Evolutionary conservation across 2,329 filamentous ascomycete genomes (phyloP).

Genomic region (Exophiala sideris): DNA sequence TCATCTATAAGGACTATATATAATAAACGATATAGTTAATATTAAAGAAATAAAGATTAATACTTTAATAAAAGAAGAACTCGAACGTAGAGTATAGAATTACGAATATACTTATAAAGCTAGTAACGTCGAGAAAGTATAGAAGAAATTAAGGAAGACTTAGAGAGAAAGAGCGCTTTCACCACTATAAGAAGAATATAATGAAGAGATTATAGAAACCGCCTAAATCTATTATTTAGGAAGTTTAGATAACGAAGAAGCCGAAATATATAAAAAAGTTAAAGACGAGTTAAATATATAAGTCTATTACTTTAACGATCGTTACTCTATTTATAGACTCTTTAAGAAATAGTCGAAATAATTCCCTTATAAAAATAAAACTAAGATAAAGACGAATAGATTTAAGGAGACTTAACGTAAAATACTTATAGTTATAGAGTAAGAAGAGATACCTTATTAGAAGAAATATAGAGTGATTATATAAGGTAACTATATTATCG

Average conservation of each 20-base stretch:
- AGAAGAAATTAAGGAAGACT: neutral
- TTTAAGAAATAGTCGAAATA: neutral
- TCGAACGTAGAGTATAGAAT: neutral
- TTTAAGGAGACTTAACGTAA: neutral
- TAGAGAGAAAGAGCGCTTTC: neutral
- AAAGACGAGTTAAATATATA: neutral
- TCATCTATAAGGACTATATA: neutral
- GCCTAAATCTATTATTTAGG: neutral
- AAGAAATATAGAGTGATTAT: neutral
- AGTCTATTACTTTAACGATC: neutral
- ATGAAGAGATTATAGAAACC: neutral
- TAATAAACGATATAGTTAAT: neutral
- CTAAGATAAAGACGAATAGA: neutral
- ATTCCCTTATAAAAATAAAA: neutral
- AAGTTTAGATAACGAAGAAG: neutral
- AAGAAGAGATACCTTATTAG: neutral
- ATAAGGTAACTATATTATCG: neutral
- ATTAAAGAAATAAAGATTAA: neutral
- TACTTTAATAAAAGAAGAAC: neutral
- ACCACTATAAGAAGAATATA: neutral
- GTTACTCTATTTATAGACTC: neutral
- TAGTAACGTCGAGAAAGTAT: neutral
- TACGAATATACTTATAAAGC: neutral
- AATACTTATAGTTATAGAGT: neutral
- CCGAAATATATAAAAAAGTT: neutral